Evolutionary conservation across 805 yeast genomes (phyloP).

Genomic region (Metschnikowia borealis): DNA sequence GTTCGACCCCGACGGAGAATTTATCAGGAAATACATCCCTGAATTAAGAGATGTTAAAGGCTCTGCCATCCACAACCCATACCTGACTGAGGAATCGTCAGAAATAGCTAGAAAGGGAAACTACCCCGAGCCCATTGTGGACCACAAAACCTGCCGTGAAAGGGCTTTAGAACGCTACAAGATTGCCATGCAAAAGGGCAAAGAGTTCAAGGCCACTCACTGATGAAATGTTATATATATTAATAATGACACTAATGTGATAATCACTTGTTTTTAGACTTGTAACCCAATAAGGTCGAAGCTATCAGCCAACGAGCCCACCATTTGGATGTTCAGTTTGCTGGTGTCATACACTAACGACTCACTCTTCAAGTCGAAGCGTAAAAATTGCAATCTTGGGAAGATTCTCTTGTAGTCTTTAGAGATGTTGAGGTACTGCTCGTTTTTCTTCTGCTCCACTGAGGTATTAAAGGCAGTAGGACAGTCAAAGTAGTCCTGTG

Average conservation of each 20-base stretch:
- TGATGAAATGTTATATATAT: not conserved
- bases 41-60: slow-evolving; percentile 34
- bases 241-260: not conserved
- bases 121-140: slow-evolving; percentile 45
- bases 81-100: slow-evolving; percentile 21
- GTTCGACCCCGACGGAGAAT: slow-evolving; percentile 45
- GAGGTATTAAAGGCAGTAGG: slow-evolving; percentile 9
- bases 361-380: slow-evolving; percentile 11
- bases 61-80: slow-evolving; percentile 35
- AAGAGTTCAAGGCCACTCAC: slow-evolving; percentile 5
- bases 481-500: slow-evolving; percentile 14
- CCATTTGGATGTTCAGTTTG: not conserved
- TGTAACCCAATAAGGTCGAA: slow-evolving; percentile 8
- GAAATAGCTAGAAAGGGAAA: slow-evolving; percentile 26
- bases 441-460: slow-evolving; percentile 7
- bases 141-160: slow-evolving; percentile 38
- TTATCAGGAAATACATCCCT: slow-evolving; percentile 48
- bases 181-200: slow-evolving; percentile 26
- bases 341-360: slow-evolving; percentile 12
- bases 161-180: slow-evolving; percentile 40
- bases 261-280: not conserved
- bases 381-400: slow-evolving; percentile 4
- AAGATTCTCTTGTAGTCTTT: not conserved
- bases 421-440: slow-evolving; percentile 9
- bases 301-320: slow-evolving; percentile 3